Evolutionary conservation across 2,329 filamentous ascomycete genomes (phyloP).

Genomic region (Ascochyta fabae): DNA sequence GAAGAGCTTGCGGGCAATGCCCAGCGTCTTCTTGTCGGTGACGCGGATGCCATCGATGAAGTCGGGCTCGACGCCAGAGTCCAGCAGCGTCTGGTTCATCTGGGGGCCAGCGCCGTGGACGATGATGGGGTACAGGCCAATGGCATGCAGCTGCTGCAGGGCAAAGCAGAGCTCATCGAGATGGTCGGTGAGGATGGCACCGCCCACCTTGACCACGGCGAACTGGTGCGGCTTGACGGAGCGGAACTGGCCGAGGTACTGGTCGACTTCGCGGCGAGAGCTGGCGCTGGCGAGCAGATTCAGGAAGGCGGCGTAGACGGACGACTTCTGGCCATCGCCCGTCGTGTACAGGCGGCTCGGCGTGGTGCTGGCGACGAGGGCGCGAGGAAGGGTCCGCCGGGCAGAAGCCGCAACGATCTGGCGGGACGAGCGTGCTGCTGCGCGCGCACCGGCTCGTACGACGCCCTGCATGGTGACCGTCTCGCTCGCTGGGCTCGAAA

Average conservation of each 20-base stretch:
- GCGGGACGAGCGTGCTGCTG: conserved; percentile 45
- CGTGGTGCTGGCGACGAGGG: conserved; percentile 38
- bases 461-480: conserved; percentile 47
- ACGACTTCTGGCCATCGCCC: conserved; percentile 43
- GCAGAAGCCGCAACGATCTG: conserved; percentile 38
- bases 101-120: conserved; percentile 95
- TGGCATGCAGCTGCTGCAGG: conserved; percentile 89
- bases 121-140: conserved; percentile 92
- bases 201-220: conserved; percentile 97
- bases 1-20: conserved; percentile 89
- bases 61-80: conserved; percentile 89
- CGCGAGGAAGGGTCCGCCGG: conserved; percentile 38
- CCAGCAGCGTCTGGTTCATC: conserved; percentile 88
- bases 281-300: conserved; percentile 94
- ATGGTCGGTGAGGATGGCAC: conserved; percentile 93
- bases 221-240: conserved; percentile 97
- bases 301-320: conserved; percentile 73
- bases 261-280: conserved; percentile 93
- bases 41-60: conserved; percentile 97
- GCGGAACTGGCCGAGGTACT: conserved; percentile 96
- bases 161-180: conserved; percentile 89
- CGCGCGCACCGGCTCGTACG: conserved; percentile 46
- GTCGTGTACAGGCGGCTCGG: conserved; percentile 42
- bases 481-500: conserved; percentile 34
- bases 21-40: conserved; percentile 93